Evolutionary conservation across 345 rosid genomes (phyloP).

Genomic region (Salix dunnii): DNA sequence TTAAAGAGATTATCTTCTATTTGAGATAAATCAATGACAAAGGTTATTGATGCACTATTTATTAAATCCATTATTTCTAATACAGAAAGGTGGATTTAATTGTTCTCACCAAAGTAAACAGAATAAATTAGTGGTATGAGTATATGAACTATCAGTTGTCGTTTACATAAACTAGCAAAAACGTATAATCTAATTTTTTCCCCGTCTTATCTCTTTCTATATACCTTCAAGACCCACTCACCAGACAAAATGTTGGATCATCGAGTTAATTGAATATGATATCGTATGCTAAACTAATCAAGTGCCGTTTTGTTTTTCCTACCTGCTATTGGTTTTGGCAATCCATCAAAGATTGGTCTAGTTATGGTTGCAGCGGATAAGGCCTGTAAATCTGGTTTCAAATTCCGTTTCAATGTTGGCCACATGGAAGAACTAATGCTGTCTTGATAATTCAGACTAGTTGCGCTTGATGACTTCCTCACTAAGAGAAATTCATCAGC

Average conservation of each 20-base stretch:
- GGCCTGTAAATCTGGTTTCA: conserved; percentile 26
- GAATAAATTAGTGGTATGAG: background rate
- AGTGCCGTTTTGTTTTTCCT: conserved; percentile 31
- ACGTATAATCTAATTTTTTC: background rate
- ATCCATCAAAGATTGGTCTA: conserved; percentile 30
- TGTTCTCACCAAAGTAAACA: background rate
- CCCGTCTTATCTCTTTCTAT: background rate
- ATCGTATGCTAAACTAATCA: conserved; percentile 1
- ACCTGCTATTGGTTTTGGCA: conserved; percentile 22
- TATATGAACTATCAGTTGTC: background rate
- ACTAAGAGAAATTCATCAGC: conserved; percentile 3
- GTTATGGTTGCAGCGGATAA: conserved; percentile 18
- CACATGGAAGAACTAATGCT: conserved; percentile 8
- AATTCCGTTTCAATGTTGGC: conserved; percentile 17
- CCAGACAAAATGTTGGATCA: background rate
- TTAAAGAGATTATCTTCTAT: background rate
- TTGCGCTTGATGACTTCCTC: conserved; percentile 27
- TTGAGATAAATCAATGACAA: background rate
- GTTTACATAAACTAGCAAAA: background rate
- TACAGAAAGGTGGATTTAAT: background rate
- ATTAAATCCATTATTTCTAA: background rate
- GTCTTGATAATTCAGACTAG: conserved; percentile 20
- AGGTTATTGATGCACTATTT: background rate
- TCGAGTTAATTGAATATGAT: background rate
- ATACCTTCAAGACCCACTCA: background rate